Evolutionary conservation across 2,329 filamentous ascomycete species (phyloP), one percentile per base, ranked within the genome.

Genomic region (Fusarium penzigii): DNA sequence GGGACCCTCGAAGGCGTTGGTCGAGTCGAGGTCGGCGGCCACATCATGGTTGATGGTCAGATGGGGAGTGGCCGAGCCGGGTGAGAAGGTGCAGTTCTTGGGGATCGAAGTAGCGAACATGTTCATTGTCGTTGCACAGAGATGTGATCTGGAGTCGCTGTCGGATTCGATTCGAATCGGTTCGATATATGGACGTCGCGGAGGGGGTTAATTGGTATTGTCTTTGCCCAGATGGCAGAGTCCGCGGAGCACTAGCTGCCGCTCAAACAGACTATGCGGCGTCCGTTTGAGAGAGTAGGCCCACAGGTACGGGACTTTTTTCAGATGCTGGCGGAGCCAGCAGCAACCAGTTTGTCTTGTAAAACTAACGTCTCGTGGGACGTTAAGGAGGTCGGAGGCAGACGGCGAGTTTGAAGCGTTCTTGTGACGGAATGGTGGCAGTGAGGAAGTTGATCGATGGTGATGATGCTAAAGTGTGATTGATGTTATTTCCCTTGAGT

Each of bases 211-310:
- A 39, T 13, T 39, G 34, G 16, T 29, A 34, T 42, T 43, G 58
- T 68, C 67, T 65, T 68, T 71, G 68, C 66, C 67, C 65, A 57
- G 55, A 58, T 67, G 67, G 71, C 70, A 74, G 75, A 79, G 80
- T 84, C 83, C 82, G 87, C 88, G 89, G 89, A 94, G 91, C 92
- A 90, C 91, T 92, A 89, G 91, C 92, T 95, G 86, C 89, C 86
- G 83, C 90, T 85, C 90, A 95, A 91, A 93, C 90, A 90, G 92
- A 92, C 88, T 84, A 88, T 91, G 88, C 85, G 85, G 87, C 82
- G 89, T 89, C 82, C 89, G 91, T 83, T 86, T 89, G 90, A 92
- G 90, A 92, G 89, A 94, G 90, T 92, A 94, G 91, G 90, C 91
- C 90, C 91, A 94, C 88, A 85, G 83, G 81, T 83, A 75, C 61